A percentile compares a stretch with the other conserved stretches of the same genome.
Evolutionary conservation across 2,329 filamentous ascomycete genomes (phyloP).

Genomic region (Gnomoniopsis smithogilvyi): DNA sequence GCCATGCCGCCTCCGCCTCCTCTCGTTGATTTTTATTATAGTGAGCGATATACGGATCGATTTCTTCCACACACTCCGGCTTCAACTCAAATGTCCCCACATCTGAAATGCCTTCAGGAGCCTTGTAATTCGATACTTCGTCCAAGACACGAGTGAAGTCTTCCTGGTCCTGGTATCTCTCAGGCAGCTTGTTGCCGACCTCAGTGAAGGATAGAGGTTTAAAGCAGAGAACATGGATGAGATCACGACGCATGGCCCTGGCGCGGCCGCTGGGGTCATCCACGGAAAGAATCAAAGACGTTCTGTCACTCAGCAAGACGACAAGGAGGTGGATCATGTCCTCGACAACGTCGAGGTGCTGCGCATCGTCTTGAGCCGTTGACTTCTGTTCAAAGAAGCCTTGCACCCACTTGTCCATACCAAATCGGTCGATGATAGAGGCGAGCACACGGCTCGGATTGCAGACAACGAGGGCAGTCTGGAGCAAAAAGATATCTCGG

Average conservation of each 20-base stretch:
- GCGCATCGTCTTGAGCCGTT: slow-evolving; percentile 76
- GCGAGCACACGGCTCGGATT: slow-evolving; percentile 79
- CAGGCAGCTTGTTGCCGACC: slow-evolving; percentile 78
- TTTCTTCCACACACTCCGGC: slow-evolving; percentile 76
- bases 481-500: slow-evolving; percentile 88
- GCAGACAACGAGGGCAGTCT: slow-evolving; percentile 85
- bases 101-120: slow-evolving; percentile 88
- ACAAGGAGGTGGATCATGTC: slow-evolving; percentile 95
- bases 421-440: slow-evolving; percentile 88
- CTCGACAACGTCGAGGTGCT: slow-evolving; percentile 90
- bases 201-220: slow-evolving; percentile 95
- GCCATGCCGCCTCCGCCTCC: slow-evolving; percentile 88
- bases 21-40: slow-evolving; percentile 97
- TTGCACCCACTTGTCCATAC: slow-evolving; percentile 82
- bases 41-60: slow-evolving; percentile 94
- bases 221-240: slow-evolving; percentile 93
- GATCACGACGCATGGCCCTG: slow-evolving; percentile 77
- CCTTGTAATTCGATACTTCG: slow-evolving; percentile 83
- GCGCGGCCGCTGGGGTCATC: slow-evolving; percentile 64
- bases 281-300: slow-evolving; percentile 68
- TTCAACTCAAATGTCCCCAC: slow-evolving; percentile 93
- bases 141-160: slow-evolving; percentile 82
- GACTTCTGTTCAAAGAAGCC: slow-evolving; percentile 73
- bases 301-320: slow-evolving; percentile 84
- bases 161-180: slow-evolving; percentile 85